Evolutionary conservation across 768 basidiomycete species (phyloP).

Genomic region (Boletus speciosus): DNA sequence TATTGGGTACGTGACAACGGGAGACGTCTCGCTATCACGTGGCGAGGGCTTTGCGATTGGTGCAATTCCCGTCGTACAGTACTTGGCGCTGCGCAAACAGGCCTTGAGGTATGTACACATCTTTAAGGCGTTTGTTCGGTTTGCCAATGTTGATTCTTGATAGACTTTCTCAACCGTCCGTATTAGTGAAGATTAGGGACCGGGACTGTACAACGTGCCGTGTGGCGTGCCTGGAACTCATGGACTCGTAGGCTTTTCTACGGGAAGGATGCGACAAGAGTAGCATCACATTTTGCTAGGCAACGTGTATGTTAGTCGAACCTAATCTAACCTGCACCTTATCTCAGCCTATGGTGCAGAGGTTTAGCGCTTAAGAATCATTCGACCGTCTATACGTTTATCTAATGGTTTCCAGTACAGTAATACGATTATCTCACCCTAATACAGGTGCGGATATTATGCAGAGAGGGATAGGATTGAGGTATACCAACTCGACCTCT

Average conservation of each 20-base stretch:
- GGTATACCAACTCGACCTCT: too few relatives aligned
- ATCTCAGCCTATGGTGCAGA: background rate
- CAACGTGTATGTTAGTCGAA: background rate
- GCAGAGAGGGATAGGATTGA: background rate
- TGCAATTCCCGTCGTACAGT: constrained; percentile 54
- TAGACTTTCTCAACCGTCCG: constrained; percentile 28
- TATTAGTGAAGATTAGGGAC: constrained; percentile 65
- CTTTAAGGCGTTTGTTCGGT: background rate
- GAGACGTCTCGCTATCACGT: constrained; percentile 73
- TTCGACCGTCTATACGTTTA: background rate
- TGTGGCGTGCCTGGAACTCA: constrained; percentile 43
- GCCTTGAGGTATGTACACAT: constrained; percentile 31
- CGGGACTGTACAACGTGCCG: constrained; percentile 53
- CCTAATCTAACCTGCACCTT: background rate
- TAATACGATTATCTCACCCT: background rate
- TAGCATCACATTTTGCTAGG: background rate
- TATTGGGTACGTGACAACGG: constrained; percentile 84
- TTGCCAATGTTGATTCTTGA: background rate
- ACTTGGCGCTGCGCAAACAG: constrained; percentile 54
- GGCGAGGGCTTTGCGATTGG: constrained; percentile 80
- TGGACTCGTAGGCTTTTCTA: constrained; percentile 22
- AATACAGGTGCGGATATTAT: background rate
- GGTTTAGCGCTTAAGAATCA: background rate
- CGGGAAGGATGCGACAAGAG: background rate
- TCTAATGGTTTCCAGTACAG: background rate